Percentiles rank a stretch among this genome's conserved stretches.
phyloP scores from a whole-genome alignment of 345 rosid species.

The Gossypium rotundifolium region DNA sequence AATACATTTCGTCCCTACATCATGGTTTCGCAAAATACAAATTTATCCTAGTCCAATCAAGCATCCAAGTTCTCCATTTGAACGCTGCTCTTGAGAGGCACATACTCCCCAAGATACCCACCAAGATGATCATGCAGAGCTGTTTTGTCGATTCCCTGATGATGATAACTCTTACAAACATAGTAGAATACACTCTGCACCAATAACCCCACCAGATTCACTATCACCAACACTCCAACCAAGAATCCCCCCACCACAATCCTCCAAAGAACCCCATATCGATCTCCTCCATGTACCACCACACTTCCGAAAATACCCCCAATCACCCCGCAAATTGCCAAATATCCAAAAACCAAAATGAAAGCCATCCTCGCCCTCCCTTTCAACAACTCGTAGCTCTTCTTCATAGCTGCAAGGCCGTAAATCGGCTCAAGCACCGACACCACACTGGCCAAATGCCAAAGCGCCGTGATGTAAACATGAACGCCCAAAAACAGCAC shows the following conservation, averaged over 20 bases:
- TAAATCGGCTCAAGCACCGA: constrained; percentile 85
- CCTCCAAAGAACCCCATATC: constrained; percentile 46
- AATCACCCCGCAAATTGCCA: constrained; percentile 45
- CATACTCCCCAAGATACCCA: constrained; percentile 89
- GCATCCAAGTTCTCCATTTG: constrained; percentile 85
- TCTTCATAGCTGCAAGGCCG: constrained; percentile 77
- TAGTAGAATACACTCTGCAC: constrained; percentile 91
- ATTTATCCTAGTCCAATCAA: constrained; percentile 16
- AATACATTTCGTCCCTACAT: not conserved
- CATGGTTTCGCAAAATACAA: not conserved
- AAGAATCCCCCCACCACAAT: constrained; percentile 77
- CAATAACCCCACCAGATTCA: constrained; percentile 80
- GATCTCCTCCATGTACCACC: constrained; percentile 80
- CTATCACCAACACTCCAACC: constrained; percentile 79
- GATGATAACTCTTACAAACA: constrained; percentile 89
- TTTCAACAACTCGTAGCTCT: constrained; percentile 77
- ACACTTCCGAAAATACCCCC: constrained; percentile 37
- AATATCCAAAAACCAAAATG: constrained; percentile 58
- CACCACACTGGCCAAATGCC: constrained; percentile 94
- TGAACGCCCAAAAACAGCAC: constrained; percentile 60
- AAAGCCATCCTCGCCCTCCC: constrained; percentile 56
- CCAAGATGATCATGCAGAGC: constrained; percentile 89
- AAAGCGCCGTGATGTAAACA: constrained; percentile 81
- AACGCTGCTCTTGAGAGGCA: constrained; percentile 84
- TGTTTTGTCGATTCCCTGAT: constrained; percentile 74